Evolutionary conservation across 129 eudicot species (phyloP).

Genomic region (Saussurea involucrata): DNA sequence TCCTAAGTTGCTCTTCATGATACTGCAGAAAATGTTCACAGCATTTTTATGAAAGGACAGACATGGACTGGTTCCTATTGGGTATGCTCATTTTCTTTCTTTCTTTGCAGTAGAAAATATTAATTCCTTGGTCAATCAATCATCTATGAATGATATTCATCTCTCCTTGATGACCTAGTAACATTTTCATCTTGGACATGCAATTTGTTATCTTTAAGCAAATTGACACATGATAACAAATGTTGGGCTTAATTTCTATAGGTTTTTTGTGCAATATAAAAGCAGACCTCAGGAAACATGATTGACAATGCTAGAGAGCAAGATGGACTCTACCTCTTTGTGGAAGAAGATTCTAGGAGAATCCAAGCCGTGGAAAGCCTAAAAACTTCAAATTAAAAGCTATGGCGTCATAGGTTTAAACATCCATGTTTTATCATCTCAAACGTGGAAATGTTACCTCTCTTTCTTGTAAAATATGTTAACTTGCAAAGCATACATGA

Average conservation of each 20-base stretch:
- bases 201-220: neutral
- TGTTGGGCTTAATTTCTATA: neutral
- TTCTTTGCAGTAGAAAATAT: neutral
- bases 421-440: neutral
- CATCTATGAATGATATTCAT: neutral
- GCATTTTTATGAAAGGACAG: slow-evolving; percentile 53
- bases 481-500: neutral
- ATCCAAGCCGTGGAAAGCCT: neutral
- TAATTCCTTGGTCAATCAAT: neutral
- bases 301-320: neutral
- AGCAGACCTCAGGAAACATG: neutral
- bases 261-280: neutral
- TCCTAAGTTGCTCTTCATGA: neutral
- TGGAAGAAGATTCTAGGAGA: neutral
- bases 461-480: neutral
- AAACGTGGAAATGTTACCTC: neutral
- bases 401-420: neutral
- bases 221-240: neutral
- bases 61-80: slow-evolving; percentile 89
- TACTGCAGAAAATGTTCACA: slow-evolving; percentile 79
- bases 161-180: neutral
- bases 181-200: neutral
- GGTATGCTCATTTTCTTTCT: slow-evolving; percentile 39
- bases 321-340: neutral
- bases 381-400: neutral